Evolutionary conservation across 768 basidiomycete species (phyloP), one percentile per base, ranked within the genome.

Genomic region (Coprinopsis sp.): DNA sequence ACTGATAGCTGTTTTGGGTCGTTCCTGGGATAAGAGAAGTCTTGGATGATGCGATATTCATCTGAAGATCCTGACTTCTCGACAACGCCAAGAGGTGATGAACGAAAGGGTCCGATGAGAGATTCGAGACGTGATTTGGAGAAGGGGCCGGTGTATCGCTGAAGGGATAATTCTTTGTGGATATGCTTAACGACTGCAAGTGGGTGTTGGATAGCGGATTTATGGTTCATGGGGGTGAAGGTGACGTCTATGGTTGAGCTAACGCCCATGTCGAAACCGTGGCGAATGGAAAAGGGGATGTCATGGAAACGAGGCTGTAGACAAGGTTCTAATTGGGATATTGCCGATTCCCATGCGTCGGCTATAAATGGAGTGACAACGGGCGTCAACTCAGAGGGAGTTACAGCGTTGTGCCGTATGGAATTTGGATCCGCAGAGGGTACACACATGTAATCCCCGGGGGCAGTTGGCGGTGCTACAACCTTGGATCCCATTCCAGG

Each of bases 11-110:
- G 50, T 0, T 11, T 7, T 1, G 58, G 60, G 31, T 64, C 34
- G 29, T 60, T 40, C 1, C 51, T 12, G 1, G 64, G 64, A 39
- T 46, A 66, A 1, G 66, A 69, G 12, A 66, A 47, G 23, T 64
- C 58, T 31, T 74, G 70, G 0, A 74, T 54, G 0, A 73, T 28
- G 0, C 59, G 54, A 8, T 64, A 63, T 14, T 59, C 58, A 4
- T 58, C 39, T 13, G 37, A 16, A 1, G 27, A 31, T 16, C 48
- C 43, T 0, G 54, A 56, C 42, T 74, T 76, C 0, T 65, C 66
- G 0, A 74, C 63, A 1, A 71, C 52, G 0, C 65, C 66, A 0
- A 77, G 54, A 0, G 74, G 76, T 0, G 69, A 68, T 0, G 72
- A 62, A 0, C 49, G 50, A 31, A 76, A 76, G 0, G 63, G 65